phyloP scores from a whole-genome alignment of 768 basidiomycete genomes.

The Pleurotus sapidus region DNA sequence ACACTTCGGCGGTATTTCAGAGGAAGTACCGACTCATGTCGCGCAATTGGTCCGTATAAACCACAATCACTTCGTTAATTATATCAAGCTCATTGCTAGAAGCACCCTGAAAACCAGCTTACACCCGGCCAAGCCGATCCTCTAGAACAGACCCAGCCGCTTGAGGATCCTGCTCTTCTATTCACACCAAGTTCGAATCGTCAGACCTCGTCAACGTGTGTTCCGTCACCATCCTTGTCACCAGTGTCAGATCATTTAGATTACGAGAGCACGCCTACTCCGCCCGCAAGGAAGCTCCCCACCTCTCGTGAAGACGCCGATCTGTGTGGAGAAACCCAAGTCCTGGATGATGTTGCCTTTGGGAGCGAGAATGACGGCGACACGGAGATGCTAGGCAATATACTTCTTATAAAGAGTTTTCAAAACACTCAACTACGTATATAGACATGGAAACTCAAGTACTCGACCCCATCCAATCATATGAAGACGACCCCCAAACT shows the following conservation, averaged over 20 bases:
- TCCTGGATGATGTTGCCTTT: constrained; percentile 12
- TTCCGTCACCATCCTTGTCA: neutral
- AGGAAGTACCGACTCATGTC: constrained; percentile 50
- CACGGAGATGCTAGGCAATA: constrained; percentile 45
- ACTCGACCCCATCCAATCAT: constrained; percentile 4
- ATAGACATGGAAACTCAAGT: constrained; percentile 43
- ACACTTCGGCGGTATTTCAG: constrained; percentile 49
- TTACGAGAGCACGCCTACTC: neutral
- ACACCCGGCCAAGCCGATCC: constrained; percentile 8
- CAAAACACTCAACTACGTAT: neutral
- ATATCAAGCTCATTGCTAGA: neutral
- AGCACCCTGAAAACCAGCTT: neutral
- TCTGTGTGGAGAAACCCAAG: constrained; percentile 1
- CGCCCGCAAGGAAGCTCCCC: neutral
- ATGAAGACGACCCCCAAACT: constrained; percentile 16
- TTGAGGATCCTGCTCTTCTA: constrained; percentile 21
- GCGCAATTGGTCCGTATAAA: constrained; percentile 47
- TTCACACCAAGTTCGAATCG: neutral
- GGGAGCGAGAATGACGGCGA: constrained; percentile 24
- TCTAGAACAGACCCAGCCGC: constrained; percentile 51
- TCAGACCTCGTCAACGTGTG: neutral
- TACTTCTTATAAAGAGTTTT: no score
- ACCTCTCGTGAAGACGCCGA: constrained; percentile 13
- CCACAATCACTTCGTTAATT: neutral
- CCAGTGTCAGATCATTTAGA: neutral